Evolutionary conservation across 2,329 filamentous ascomycete genomes (phyloP).

Genomic region (Penicillium sp.): DNA sequence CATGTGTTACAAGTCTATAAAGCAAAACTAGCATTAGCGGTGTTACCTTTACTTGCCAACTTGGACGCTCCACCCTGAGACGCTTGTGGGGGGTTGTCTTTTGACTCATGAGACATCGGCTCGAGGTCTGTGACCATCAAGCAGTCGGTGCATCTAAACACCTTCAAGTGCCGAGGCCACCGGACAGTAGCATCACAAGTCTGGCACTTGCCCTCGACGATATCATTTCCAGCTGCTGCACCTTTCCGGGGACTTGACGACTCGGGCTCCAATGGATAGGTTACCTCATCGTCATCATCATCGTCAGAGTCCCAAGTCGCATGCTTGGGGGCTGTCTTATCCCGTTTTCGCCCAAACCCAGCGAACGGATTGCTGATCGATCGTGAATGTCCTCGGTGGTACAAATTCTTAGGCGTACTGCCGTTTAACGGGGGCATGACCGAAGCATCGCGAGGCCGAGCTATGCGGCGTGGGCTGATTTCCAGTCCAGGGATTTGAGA

Average conservation of each 20-base stretch:
- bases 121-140: constrained; percentile 79
- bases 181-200: constrained; percentile 78
- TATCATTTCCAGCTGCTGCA: constrained; percentile 53
- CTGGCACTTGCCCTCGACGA: constrained; percentile 74
- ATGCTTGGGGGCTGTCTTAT: constrained; percentile 52
- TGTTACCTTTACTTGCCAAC: constrained; percentile 14
- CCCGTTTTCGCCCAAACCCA: constrained; percentile 49
- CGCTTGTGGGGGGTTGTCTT: constrained; percentile 8
- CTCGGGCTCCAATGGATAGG: constrained; percentile 34
- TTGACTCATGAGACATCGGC: constrained; percentile 35
- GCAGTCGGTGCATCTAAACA: constrained; percentile 82
- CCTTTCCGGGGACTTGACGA: constrained; percentile 44
- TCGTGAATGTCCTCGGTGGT: constrained; percentile 52
- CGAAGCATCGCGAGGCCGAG: constrained; percentile 30
- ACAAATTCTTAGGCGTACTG: constrained; percentile 16
- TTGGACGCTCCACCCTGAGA: constrained; percentile 1
- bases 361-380: constrained; percentile 79
- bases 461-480: constrained; percentile 20
- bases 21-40: neutral
- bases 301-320: constrained; percentile 49
- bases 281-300: constrained; percentile 40
- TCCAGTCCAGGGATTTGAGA: constrained; percentile 20
- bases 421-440: constrained; percentile 23
- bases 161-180: constrained; percentile 71
- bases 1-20: neutral